These are phyloP conservation scores for Globisporangium recalcitrans DNA, from an alignment of 352 stramenopile genomes.

Conservation along the genomic window DNA sequence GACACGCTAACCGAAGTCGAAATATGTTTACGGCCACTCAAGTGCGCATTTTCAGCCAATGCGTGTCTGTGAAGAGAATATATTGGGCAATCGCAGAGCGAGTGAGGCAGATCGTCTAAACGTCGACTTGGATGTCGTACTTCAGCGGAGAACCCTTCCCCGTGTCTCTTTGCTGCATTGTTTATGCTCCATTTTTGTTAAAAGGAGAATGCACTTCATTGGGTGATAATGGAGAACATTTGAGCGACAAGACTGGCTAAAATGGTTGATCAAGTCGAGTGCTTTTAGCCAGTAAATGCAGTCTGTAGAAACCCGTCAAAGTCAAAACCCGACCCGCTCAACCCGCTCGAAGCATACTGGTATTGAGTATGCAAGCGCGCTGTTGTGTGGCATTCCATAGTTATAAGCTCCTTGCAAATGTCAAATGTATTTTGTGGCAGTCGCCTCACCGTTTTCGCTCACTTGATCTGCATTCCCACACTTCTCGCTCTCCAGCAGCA, in stretches of 20 bases:
- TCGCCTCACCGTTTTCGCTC: background rate
- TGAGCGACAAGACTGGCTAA: background rate
- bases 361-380: no score
- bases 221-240: background rate
- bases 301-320: no score
- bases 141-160: background rate
- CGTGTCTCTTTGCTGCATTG: background rate
- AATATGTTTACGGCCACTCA: background rate
- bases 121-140: background rate
- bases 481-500: slow-evolving; percentile 6
- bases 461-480: background rate
- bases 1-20: background rate
- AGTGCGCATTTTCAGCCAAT: background rate
- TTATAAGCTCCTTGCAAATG: background rate
- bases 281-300: no score
- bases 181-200: background rate
- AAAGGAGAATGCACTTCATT: background rate
- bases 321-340: background rate
- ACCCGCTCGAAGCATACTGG: no score
- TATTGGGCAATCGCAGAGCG: background rate
- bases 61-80: background rate
- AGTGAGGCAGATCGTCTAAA: background rate
- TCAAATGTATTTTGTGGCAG: background rate
- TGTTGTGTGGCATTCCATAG: background rate
- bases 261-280: no score